Evolutionary conservation across 352 stramenopile genomes (phyloP).

Genomic region (Phytophthora citricola): DNA sequence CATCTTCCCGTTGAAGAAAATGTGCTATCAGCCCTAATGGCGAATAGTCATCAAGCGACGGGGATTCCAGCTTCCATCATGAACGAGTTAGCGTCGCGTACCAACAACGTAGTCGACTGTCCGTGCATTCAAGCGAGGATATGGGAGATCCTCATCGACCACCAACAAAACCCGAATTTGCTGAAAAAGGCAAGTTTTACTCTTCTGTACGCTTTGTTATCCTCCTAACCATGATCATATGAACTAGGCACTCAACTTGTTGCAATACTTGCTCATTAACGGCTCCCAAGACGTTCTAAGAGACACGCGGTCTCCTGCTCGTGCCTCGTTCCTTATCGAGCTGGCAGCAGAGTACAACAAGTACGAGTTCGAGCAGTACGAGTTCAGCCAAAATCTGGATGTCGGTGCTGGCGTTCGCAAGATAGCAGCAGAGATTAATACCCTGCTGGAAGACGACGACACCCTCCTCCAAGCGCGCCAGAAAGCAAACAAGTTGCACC

Average conservation of each 20-base stretch:
- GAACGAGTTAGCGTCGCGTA: constrained; percentile 69
- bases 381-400: constrained; percentile 77
- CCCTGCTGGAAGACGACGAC: constrained; percentile 56
- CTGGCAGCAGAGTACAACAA: constrained; percentile 73
- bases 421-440: constrained; percentile 54
- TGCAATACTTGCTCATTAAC: constrained; percentile 77
- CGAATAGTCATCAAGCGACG: constrained; percentile 40
- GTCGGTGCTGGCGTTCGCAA: constrained; percentile 73
- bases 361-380: constrained; percentile 75
- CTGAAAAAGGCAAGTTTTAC: constrained; percentile 56
- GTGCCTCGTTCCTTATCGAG: constrained; percentile 53
- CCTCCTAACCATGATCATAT: not conserved
- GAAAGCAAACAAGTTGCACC: constrained; percentile 61
- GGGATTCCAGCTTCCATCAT: constrained; percentile 62
- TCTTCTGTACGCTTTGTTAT: not conserved
- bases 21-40: constrained; percentile 45
- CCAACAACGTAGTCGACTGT: constrained; percentile 79
- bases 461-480: constrained; percentile 54
- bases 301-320: constrained; percentile 55
- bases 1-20: constrained; percentile 65
- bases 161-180: constrained; percentile 55
- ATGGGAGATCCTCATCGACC: constrained; percentile 72
- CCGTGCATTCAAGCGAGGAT: constrained; percentile 75
- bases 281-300: constrained; percentile 71
- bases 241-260: constrained; percentile 57